Evolutionary conservation across 306 rosid genomes (phyloP), one percentile per base, ranked within the genome.

Genomic region (Glycine tomentella): DNA sequence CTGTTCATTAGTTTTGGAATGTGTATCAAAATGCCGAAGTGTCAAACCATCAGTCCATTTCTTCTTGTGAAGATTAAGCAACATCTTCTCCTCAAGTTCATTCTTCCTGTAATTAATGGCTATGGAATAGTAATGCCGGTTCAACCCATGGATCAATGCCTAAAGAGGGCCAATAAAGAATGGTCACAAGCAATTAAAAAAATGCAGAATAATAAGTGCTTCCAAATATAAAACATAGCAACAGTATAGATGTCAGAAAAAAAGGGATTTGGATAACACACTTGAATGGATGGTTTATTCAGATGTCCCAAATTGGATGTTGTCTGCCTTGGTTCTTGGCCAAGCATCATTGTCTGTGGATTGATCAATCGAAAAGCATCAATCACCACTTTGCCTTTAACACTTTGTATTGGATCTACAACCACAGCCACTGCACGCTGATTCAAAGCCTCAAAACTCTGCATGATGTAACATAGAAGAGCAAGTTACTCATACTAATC

Each of bases 271-370:
- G 51, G 36, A 66, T 40, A 14, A 68, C 78, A 80, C 52, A 92
- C 98, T 87, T 94, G 98, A 78, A 94, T 94, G 52, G 98, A 94
- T 75, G 98, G 98, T 58, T 94, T 94, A 74, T 94, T 94, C 74
- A 94, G 93, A 91, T 94, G 98, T 33, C 98, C 98, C 59, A 94
- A 90, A 79, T 94, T 94, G 79, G 98, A 94, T 15, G 98, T 94
- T 49, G 98, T 94, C 86, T 94, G 98, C 8, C 98, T 90, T 49
- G 98, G 98, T 80, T 94, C 98, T 83, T 92, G 98, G 63, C 98
- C 97, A 78, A 94, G 98, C 98, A 94, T 94, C 98, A 94, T 94
- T 7, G 97, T 92, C 64, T 94, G 98, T 7, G 98, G 97, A 81
- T 94, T 94, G 84, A 94, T 94, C 78, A 94, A 87, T 57, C 98